Conservation (phyloP, 352 stramenopile genomes). For the Phytopythium sindhum region DNA sequence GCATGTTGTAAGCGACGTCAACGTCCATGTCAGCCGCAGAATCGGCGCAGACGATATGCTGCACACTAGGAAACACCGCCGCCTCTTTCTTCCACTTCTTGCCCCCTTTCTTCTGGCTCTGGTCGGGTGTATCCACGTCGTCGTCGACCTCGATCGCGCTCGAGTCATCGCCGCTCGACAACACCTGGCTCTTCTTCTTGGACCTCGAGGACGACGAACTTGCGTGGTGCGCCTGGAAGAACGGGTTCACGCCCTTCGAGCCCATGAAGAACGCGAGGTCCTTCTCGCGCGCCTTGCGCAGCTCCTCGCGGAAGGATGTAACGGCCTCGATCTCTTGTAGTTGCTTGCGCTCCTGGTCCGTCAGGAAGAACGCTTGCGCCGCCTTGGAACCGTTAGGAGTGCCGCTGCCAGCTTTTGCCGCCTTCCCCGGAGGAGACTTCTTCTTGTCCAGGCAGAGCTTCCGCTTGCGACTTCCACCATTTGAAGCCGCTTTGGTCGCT, state of each 20-base stretch:
- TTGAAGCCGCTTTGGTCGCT: neutral
- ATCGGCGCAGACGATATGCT: conserved; percentile 29
- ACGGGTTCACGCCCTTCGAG: conserved; percentile 48
- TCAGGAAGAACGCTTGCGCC: conserved; percentile 63
- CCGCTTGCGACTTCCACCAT: conserved; percentile 33
- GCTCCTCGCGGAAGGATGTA: conserved; percentile 54
- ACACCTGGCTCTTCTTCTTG: conserved; percentile 21
- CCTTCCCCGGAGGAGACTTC: conserved; percentile 28
- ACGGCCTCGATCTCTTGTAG: conserved; percentile 69
- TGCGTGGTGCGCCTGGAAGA: conserved; percentile 43
- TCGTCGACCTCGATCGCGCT: conserved; percentile 30
- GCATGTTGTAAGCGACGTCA: conserved; percentile 4
- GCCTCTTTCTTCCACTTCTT: conserved; percentile 39
- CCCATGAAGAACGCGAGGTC: conserved; percentile 70
- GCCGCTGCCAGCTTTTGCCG: conserved; percentile 5
- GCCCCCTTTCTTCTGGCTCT: conserved; percentile 6
- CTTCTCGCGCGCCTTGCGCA: conserved; percentile 61
- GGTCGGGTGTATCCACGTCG: neutral
- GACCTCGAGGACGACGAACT: conserved; percentile 3
- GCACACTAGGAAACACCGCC: conserved; percentile 34
- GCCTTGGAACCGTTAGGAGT: conserved; percentile 11
- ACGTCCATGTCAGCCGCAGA: conserved; percentile 15
- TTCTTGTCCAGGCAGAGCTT: conserved; percentile 67
- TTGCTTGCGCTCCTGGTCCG: conserved; percentile 58
- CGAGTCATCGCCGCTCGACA: conserved; percentile 7